Evolutionary conservation across 1,284 basidiomycete genomes (phyloP), one percentile per base, ranked within the genome.

Genomic region (Apiotrichum porosum): DNA sequence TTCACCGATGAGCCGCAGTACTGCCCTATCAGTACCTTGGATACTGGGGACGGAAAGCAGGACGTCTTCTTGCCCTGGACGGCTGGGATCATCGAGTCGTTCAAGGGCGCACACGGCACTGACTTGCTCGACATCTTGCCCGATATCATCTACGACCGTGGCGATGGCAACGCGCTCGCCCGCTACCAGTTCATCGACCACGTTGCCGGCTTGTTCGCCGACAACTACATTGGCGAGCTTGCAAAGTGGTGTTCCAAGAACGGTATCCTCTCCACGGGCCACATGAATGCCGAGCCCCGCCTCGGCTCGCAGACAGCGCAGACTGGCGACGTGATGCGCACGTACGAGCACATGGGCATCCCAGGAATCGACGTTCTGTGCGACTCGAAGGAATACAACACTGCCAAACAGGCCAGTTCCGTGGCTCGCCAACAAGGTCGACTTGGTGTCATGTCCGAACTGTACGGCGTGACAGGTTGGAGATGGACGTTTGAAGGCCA

Each of bases 331-430:
- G 57, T 49, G 4, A 65, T 65, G 62, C 44, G 62, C 26, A 57
- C 55, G 23, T 65, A 65, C 44, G 57, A 56, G 4, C 44, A 61
- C 32, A 59, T 65, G 55, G 49, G 58, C 15, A 36, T 65, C 15
- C 62, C 62, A 0, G 62, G 62, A 14, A 62, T 65, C 51, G 62
- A 65, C 47, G 59, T 62, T 49, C 52, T 65, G 1, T 61, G 59
- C 52, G 62, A 65, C 36, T 49, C 51, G 24, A 23, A 39, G 14
- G 60, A 63, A 36, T 58, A 54, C 52, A 65, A 61, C 31, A 65
- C 62, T 15, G 62, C 61, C 33, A 65, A 65, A 39, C 62, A 65
- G 42, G 61, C 60, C 4, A 19, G 36, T 4, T 53, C 49, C 23
- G 62, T 65, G 22, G 45, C 59, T 3, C 37, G 62, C 3, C 62